Conservation (phyloP, 2,329 filamentous ascomycete species). For the Rhynchosporium secalis region DNA sequence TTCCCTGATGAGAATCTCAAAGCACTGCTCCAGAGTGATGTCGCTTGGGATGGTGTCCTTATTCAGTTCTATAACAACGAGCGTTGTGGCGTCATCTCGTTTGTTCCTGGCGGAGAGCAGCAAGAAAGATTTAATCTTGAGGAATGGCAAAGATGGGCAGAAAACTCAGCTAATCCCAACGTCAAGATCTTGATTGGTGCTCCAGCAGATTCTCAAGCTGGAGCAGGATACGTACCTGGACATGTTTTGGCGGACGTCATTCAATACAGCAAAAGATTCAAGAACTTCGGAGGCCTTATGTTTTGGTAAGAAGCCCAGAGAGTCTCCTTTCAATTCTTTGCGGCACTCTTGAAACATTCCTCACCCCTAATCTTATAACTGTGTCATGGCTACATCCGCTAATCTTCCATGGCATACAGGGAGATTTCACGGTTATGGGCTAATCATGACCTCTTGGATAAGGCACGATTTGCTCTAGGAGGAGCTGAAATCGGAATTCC, state of each 20-base stretch:
- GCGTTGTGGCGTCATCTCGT: constrained; percentile 59
- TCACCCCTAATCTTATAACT: no score
- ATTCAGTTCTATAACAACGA: constrained; percentile 48
- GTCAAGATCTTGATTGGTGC: constrained; percentile 64
- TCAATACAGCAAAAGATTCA: constrained; percentile 53
- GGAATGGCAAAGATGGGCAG: constrained; percentile 66
- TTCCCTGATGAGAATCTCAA: constrained; percentile 63
- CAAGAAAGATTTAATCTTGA: constrained; percentile 62
- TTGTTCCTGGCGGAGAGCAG: constrained; percentile 43
- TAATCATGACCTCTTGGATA: constrained; percentile 56
- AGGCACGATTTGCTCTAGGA: constrained; percentile 21
- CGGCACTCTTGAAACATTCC: no score
- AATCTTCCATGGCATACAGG: constrained; percentile 40
- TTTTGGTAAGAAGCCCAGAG: constrained; percentile 44
- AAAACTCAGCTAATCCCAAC: constrained; percentile 55
- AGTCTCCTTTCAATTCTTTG: no score
- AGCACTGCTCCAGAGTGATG: constrained; percentile 54
- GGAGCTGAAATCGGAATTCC: background rate
- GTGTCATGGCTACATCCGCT: no score
- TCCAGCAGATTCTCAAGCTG: constrained; percentile 46
- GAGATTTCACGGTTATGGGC: constrained; percentile 61
- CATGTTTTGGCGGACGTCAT: constrained; percentile 52
- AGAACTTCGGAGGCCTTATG: constrained; percentile 67
- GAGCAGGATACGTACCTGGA: constrained; percentile 50
- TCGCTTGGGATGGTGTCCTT: constrained; percentile 46